Percentiles rank a stretch among this genome's conserved stretches.
Conservation (phyloP, 2,329 filamentous ascomycete species). For the Pleurostoma richardsiae region DNA sequence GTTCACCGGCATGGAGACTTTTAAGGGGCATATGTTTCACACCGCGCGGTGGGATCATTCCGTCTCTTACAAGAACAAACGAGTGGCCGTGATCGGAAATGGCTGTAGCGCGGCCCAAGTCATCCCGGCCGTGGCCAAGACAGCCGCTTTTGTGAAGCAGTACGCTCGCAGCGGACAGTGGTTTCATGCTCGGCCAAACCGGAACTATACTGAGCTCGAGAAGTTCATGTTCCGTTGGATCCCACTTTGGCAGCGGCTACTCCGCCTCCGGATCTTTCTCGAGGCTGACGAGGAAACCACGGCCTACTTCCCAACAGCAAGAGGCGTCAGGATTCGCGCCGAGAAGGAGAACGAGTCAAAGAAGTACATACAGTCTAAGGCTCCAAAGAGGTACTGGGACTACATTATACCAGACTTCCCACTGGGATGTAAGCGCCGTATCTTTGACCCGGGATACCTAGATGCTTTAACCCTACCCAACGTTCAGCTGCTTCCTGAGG, state of each 20-base stretch:
- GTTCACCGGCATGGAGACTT: slow-evolving; percentile 21
- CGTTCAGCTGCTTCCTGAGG: slow-evolving; percentile 19
- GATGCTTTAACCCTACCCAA: slow-evolving; percentile 19
- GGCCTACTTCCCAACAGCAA: slow-evolving; percentile 4
- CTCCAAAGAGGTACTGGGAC: slow-evolving; percentile 19
- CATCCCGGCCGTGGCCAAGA: slow-evolving; percentile 22
- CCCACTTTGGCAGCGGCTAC: slow-evolving; percentile 12
- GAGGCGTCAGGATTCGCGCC: slow-evolving; percentile 6
- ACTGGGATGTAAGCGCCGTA: slow-evolving; percentile 27
- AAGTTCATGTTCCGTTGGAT: slow-evolving; percentile 16
- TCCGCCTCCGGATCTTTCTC: slow-evolving; percentile 13
- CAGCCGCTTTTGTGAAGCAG: slow-evolving; percentile 15
- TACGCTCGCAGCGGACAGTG: slow-evolving; percentile 19
- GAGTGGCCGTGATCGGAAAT: slow-evolving; percentile 29
- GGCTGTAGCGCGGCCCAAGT: slow-evolving; percentile 29
- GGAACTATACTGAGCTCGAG: slow-evolving; percentile 6
- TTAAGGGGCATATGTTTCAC: slow-evolving; percentile 27
- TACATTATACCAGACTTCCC: slow-evolving; percentile 23
- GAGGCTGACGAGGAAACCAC: slow-evolving; percentile 14
- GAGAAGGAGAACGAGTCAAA: slow-evolving; percentile 7
- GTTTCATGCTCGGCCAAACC: slow-evolving; percentile 16
- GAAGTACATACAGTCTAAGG: slow-evolving; percentile 18
- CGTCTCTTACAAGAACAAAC: slow-evolving; percentile 19
- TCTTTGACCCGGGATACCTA: slow-evolving; percentile 27
- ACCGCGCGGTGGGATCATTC: slow-evolving; percentile 26